These are phyloP conservation scores for Pseudopyricularia javanii DNA, from an alignment of 2,329 filamentous ascomycete species.

Conservation along the genomic window DNA sequence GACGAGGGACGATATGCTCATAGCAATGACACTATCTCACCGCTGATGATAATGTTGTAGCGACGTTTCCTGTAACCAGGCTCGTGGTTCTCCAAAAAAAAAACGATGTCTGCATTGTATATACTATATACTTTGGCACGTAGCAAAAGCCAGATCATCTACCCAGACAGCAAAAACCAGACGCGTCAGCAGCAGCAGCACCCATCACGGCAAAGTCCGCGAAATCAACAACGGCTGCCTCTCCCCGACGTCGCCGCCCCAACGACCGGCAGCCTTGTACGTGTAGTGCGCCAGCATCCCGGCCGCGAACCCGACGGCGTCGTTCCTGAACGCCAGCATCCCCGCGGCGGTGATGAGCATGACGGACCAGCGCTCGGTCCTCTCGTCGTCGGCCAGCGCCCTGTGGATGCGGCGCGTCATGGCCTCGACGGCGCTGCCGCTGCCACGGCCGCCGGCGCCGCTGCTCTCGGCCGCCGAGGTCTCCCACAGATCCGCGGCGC, in stretches of 20 bases:
- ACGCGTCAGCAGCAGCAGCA: neutral
- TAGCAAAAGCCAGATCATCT: neutral
- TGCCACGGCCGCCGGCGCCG: conserved; percentile 12
- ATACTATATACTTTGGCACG: too few relatives aligned
- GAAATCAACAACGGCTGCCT: conserved; percentile 15
- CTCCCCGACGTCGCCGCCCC: conserved; percentile 18
- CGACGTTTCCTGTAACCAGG: too few relatives aligned
- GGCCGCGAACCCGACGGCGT: conserved; percentile 73
- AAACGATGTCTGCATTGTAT: too few relatives aligned
- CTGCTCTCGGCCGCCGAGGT: conserved; percentile 30
- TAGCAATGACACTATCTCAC: too few relatives aligned
- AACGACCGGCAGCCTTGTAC: conserved; percentile 35
- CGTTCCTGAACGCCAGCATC: conserved; percentile 78
- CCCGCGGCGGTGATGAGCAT: conserved; percentile 82
- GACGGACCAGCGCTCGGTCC: conserved; percentile 67
- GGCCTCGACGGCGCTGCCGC: conserved; percentile 9
- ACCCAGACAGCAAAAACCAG: neutral
- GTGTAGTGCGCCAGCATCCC: conserved; percentile 70
- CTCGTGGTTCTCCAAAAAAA: too few relatives aligned
- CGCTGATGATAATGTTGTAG: too few relatives aligned
- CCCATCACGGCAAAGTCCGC: neutral
- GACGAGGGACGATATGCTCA: too few relatives aligned
- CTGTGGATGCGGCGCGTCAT: conserved; percentile 29
- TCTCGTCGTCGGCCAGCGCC: conserved; percentile 52
- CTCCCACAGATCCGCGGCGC: conserved; percentile 48